Evolutionary conservation across 352 stramenopile genomes (phyloP).

Genomic region (Phytophthora hibernalis): DNA sequence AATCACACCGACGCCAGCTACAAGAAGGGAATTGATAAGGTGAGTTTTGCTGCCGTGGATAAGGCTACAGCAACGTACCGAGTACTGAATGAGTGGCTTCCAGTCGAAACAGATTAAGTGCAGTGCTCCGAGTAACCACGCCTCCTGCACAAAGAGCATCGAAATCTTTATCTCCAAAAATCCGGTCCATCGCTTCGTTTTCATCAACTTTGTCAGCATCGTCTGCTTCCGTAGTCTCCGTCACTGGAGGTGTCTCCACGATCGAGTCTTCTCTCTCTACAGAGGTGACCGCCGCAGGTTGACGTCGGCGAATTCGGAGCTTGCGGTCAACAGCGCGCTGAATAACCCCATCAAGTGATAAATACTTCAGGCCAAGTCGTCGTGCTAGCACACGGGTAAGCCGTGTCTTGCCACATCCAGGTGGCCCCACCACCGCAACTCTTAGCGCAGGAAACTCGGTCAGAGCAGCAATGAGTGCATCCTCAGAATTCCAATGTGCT

Average conservation of each 20-base stretch:
- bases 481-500: slow-evolving; percentile 50
- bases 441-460: slow-evolving; percentile 52
- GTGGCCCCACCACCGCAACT: slow-evolving; percentile 64
- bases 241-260: slow-evolving; percentile 1
- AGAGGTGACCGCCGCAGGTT: neutral
- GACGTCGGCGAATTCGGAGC: slow-evolving; percentile 13
- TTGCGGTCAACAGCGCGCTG: slow-evolving; percentile 51
- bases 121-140: slow-evolving; percentile 31
- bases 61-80: slow-evolving; percentile 20
- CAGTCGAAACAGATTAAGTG: slow-evolving; percentile 47
- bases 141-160: slow-evolving; percentile 44
- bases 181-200: slow-evolving; percentile 26
- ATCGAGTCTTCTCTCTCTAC: slow-evolving; percentile 14
- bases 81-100: slow-evolving; percentile 51
- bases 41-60: neutral
- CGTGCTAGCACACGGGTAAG: slow-evolving; percentile 54
- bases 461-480: slow-evolving; percentile 46
- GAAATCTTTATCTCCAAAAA: slow-evolving; percentile 52
- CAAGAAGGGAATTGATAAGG: slow-evolving; percentile 12
- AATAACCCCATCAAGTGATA: slow-evolving; percentile 50
- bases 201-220: slow-evolving; percentile 8
- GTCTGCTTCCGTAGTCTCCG: slow-evolving; percentile 16
- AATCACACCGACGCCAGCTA: slow-evolving; percentile 65
- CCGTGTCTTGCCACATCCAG: slow-evolving; percentile 62
- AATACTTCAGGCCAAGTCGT: slow-evolving; percentile 54